These are phyloP conservation scores for Suillus fuscotomentosus DNA, from an alignment of 768 basidiomycete genomes.

Conservation along the genomic window DNA sequence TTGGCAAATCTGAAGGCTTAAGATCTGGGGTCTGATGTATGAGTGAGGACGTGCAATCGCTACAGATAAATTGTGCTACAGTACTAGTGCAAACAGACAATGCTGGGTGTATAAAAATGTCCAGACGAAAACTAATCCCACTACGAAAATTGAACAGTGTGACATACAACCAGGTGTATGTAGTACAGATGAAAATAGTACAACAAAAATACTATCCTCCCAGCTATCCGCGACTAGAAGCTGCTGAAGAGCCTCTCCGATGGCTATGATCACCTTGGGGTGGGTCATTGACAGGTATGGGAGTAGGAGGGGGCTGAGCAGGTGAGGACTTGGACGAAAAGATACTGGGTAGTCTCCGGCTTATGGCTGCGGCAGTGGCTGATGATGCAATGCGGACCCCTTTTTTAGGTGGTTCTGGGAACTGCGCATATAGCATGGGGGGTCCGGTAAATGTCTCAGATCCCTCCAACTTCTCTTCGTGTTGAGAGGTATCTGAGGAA, in stretches of 20 bases:
- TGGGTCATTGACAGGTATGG: conserved; percentile 18
- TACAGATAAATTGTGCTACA: conserved; percentile 16
- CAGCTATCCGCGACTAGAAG: conserved; percentile 31
- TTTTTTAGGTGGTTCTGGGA: conserved; percentile 66
- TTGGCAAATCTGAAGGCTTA: not conserved
- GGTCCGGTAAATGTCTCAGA: conserved; percentile 59
- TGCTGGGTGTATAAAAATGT: conserved; percentile 15
- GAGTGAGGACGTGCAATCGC: not conserved
- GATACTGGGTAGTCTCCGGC: conserved; percentile 68
- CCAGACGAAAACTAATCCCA: conserved; percentile 23
- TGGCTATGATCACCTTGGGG: conserved; percentile 28
- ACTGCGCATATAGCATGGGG: conserved; percentile 66
- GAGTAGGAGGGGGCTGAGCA: conserved; percentile 31
- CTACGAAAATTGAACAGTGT: conserved; percentile 17
- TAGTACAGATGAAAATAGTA: conserved; percentile 10
- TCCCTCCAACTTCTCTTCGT: conserved; percentile 43
- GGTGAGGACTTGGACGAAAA: conserved; percentile 53
- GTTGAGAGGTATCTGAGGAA: conserved; percentile 50
- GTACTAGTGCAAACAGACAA: conserved; percentile 9
- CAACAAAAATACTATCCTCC: not conserved
- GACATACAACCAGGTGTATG: conserved; percentile 10
- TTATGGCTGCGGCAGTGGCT: conserved; percentile 47
- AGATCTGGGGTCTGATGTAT: not conserved
- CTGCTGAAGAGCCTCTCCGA: conserved; percentile 43
- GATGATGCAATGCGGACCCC: conserved; percentile 36